Base-by-base conservation (phyloP, 768 basidiomycete species). In the Podaxis sp. region DNA sequence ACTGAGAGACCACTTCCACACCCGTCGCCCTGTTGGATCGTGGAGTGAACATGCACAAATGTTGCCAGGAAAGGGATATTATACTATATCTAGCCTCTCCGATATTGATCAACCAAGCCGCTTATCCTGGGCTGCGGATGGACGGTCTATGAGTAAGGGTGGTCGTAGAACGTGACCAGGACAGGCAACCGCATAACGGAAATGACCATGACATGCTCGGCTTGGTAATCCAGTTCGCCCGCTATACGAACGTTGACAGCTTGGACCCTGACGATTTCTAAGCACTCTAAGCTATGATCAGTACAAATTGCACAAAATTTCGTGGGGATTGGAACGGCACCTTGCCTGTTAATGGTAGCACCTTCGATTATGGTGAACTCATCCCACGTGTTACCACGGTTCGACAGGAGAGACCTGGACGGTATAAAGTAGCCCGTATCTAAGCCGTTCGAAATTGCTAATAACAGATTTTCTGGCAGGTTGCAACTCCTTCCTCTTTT, bases 381-480 rank as follows among this genome's bases (percentile, higher is more conserved):
- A 40, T 51, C 57, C 27, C 57, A 59, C 57, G 35, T 16, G 48
- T n/a, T 42, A 25, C 57, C 57, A 59, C 57, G 47, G 21, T 32
- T 42, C 48, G 36, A 37, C 38, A 32, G 38, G 11, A 32, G 10
- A 23, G 47, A 48, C 11, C 47, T 27, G 47, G 47, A 11, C 23
- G 37, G 37, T 59, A 59, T 59, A 59, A 59, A 50, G 48, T 40
- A 59, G 28, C 35, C 32, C 18, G 28, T 16, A n/a, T 4, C 14
- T 40, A 40, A 50, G 35, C 35, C 57, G 36, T 25, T 18, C 48
- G 50, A 28, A 28, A 23, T 36, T 47, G n/a, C 40, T 55, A 56
- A 47, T 56, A 46, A 47, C 32, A 28, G 55, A 46, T 46, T 51
- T 48, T 36, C 13, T 35, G 27, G 6, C 40, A 40, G 50, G 50